Evolutionary conservation across 345 rosid species (phyloP), one percentile per base, ranked within the genome.

Genomic region (Turnera subulata): DNA sequence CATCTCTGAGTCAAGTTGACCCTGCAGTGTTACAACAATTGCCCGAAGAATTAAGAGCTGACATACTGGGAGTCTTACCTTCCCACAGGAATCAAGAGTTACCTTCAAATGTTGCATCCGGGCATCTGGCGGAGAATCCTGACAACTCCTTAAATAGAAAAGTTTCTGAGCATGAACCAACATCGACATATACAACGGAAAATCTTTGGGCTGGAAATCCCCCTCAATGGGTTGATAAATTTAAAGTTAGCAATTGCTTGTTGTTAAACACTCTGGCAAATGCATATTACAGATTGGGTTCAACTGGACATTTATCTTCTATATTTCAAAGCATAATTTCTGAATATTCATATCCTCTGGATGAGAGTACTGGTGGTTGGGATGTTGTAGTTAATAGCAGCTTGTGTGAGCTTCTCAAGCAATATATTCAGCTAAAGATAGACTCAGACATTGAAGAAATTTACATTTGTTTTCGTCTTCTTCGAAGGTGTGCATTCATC

Each of bases 1-100:
- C 69, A 56, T 84, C 98, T 50, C 72, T 92, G 56, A 88, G 92
- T 70, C 98, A 91, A 74, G 63, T 91, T 35, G 96, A 91, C 63
- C 57, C 61, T 43, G 81, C 85, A 6, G 95, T 88, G 62, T 73
- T 88, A 61, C 92, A 84, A 61, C 82, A 86, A 63, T 76, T 91
- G 75, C 98, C 96, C 47, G 90, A 86, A 56, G 92, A 82, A 63
- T 60, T 86, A 74, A 84, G 86, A 72, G 78, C 62, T 56, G 88
- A 77, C 69, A 74, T 92, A 50, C 65, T 84, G 64, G 85, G 77
- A 73, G 68, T 62, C 59, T 84, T 86, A 75, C 86, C 95, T 67
- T 53, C 73, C 6, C 82, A 79, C 74, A 72, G 78, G 73, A 71
- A 50, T 58, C 72, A 62, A 61, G 84, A 68, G 44, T 61, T 61